These are phyloP conservation scores for Cornus florida DNA, from an alignment of 148 eudicot genomes.

Conservation along the genomic window DNA sequence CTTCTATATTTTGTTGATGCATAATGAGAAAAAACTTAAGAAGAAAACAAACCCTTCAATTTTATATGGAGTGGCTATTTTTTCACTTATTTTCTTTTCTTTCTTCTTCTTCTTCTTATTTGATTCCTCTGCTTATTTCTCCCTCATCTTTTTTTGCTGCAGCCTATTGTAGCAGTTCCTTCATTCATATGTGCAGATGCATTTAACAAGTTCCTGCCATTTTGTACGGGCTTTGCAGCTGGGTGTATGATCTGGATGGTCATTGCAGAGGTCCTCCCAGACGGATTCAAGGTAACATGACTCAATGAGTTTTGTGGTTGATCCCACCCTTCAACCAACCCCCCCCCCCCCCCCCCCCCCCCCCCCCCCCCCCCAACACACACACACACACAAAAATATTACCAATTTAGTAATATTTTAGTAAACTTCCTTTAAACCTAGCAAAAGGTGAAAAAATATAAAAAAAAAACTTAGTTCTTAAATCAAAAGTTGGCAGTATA, in stretches of 20 bases:
- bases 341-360: not conserved
- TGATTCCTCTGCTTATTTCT: constrained; percentile 5
- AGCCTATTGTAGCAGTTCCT: constrained; percentile 98
- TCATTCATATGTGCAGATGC: constrained; percentile 92
- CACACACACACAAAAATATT: no score
- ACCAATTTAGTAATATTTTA: no score
- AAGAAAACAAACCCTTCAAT: not conserved
- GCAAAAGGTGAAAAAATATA: not conserved
- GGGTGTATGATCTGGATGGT: constrained; percentile 99
- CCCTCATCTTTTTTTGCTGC: constrained; percentile 36
- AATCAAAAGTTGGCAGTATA: no score
- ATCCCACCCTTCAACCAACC: no score
- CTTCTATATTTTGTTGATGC: not conserved
- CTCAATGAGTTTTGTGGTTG: not conserved
- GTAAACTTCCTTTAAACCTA: not conserved
- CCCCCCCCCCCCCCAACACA: not conserved
- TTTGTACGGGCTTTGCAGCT: constrained; percentile 98
- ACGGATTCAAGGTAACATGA: constrained; percentile 76
- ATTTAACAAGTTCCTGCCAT: constrained; percentile 85
- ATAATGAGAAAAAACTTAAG: not conserved
- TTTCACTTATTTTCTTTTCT: not conserved
- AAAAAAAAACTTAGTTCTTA: no score
- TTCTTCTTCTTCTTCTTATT: not conserved
- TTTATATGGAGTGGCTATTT: not conserved
- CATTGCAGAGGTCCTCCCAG: constrained; percentile 94